Conservation (phyloP, 1,284 basidiomycete species). For the Sutorius eximius region DNA sequence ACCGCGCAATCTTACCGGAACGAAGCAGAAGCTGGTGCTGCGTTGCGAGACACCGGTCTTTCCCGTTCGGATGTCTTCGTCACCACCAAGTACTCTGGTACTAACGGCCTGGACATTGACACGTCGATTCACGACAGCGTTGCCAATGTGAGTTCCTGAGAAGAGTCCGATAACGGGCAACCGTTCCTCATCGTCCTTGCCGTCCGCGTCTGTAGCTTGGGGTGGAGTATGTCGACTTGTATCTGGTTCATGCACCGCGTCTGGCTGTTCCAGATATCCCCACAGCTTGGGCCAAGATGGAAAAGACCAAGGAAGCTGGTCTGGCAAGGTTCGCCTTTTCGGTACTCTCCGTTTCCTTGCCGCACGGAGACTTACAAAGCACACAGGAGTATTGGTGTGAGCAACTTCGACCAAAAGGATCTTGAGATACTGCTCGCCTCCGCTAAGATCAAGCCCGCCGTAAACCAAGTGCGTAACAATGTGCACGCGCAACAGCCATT, state of each 20-base stretch:
- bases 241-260: conserved; percentile 62
- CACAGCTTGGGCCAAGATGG: conserved; percentile 62
- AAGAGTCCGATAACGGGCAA: not conserved
- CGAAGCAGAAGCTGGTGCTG: conserved; percentile 48
- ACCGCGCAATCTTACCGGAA: conserved; percentile 52
- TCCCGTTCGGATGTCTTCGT: conserved; percentile 47
- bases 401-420: conserved; percentile 63
- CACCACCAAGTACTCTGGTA: conserved; percentile 61
- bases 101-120: conserved; percentile 50
- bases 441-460: conserved; percentile 62
- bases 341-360: not conserved
- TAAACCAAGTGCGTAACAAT: conserved; percentile 59
- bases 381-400: conserved; percentile 70
- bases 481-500: not conserved
- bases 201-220: conserved; percentile 47
- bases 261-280: conserved; percentile 53
- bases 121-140: conserved; percentile 59
- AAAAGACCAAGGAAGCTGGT: conserved; percentile 55
- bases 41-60: conserved; percentile 49
- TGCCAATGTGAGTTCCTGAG: conserved; percentile 45
- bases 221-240: conserved; percentile 67
- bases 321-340: conserved; percentile 48
- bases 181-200: not conserved
- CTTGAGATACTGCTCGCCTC: conserved; percentile 55
- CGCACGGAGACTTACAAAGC: not conserved